Evolutionary conservation across 305 asterid genomes (phyloP), one percentile per base, ranked within the genome.

Genomic region (Euphrasia arctica): DNA sequence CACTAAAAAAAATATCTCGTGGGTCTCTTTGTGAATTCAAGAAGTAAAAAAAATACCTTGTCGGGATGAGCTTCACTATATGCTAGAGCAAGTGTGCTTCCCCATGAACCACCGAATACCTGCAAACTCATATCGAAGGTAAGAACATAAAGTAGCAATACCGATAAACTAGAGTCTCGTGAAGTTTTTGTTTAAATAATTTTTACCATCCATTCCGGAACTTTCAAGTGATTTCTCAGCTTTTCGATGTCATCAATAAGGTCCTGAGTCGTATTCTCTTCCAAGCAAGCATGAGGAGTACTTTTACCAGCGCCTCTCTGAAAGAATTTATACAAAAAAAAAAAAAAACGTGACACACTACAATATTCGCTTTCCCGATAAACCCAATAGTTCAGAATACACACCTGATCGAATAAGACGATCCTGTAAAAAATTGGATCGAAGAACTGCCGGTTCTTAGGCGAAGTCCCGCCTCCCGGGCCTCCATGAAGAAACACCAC

Each of bases 81-180:
- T 42, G 97, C 87, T 58, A 92, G 90, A 74, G 97, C 79, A 39
- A 92, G 96, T 32, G 98, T 92, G 84, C 98, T 92, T 67, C 98
- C 97, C 98, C 98, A 92, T 62, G 98, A 92, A 74, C 97, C 98
- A 68, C 98, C 98, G 54, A 92, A 92, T n/a, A 92, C 97, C 99
- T 93, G 82, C 75, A 78, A 71, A 77, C 62, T 54, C 69, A 80
- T 45, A 43, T 54, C 62, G 51, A 75, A 72, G 60, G 71, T 69
- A 71, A 65, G 39, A 66, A 50, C 15, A 64, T 28, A 62, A 60
- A 63, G 66, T 39, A 72, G 42, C 51, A 54, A 52, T 60, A 12
- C 28, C 65, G 60, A 66, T 18, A 18, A 18, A 18, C 22, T 18
- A 18, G 62, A 66, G 49, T 1, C 31, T 36, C 43, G 66, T 50